Conservation (phyloP, 2,329 filamentous ascomycete species). For the Fusarium concolor region DNA sequence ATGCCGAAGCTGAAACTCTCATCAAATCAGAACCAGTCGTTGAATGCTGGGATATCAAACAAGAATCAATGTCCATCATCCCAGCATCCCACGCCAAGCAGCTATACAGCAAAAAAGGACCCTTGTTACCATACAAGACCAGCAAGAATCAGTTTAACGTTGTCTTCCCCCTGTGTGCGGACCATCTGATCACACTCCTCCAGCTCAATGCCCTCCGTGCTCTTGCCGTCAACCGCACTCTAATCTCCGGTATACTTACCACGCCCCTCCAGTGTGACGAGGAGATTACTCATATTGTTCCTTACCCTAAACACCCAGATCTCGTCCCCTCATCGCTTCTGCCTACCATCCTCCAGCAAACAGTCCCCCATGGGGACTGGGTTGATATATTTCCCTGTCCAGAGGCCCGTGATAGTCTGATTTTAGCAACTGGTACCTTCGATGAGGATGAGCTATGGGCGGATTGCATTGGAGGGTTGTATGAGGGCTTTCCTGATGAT, state of each 20-base stretch:
- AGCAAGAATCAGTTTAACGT: neutral
- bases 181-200: constrained; percentile 30
- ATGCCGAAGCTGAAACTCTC: no score
- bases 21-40: constrained; percentile 2
- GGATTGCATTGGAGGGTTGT: constrained; percentile 57
- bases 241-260: constrained; percentile 13
- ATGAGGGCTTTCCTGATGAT: constrained; percentile 57
- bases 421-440: constrained; percentile 39
- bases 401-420: constrained; percentile 8
- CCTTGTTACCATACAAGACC: neutral
- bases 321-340: constrained; percentile 9
- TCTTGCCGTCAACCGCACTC: constrained; percentile 17
- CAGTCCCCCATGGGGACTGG: constrained; percentile 23
- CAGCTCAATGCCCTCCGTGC: constrained; percentile 31
- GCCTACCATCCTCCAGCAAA: constrained; percentile 24
- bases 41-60: constrained; percentile 22
- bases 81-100: neutral
- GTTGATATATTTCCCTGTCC: constrained; percentile 23
- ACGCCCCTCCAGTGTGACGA: constrained; percentile 24
- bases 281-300: constrained; percentile 11
- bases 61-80: neutral
- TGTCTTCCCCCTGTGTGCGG: constrained; percentile 12
- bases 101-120: neutral
- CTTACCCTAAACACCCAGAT: constrained; percentile 3
- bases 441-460: constrained; percentile 58